Conservation (phyloP, 108 stramenopile species). For the Pelagomonas calceolata region DNA sequence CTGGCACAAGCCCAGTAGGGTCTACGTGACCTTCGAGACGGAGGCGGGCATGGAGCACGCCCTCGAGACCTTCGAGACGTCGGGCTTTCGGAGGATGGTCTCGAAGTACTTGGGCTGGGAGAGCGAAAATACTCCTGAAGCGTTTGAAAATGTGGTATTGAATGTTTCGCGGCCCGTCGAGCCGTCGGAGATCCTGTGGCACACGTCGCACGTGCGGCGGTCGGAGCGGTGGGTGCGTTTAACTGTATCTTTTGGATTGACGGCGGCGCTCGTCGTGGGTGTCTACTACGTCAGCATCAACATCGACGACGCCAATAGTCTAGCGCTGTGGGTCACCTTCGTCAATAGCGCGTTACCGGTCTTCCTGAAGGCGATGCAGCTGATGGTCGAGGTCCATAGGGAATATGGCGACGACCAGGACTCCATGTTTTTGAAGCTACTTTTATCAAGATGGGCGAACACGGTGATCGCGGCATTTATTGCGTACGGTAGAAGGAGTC, state of each 20-base stretch:
- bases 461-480: slow-evolving; percentile 34
- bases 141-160: slow-evolving; percentile 6
- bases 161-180: slow-evolving; percentile 32
- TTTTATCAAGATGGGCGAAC: slow-evolving; percentile 26
- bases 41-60: slow-evolving; percentile 1
- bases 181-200: slow-evolving; percentile 28
- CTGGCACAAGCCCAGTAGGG: not conserved
- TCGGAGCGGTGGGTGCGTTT: slow-evolving; percentile 5
- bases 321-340: slow-evolving; percentile 30
- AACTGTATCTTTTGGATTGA: slow-evolving; percentile 7
- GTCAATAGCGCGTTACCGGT: slow-evolving; percentile 28
- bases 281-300: slow-evolving; percentile 14
- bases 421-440: slow-evolving; percentile 31
- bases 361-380: slow-evolving; percentile 20
- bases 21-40: slow-evolving; percentile 7
- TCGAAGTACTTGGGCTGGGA: not conserved
- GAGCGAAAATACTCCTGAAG: not conserved
- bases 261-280: slow-evolving; percentile 11
- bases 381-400: slow-evolving; percentile 19
- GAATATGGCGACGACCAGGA: slow-evolving; percentile 23
- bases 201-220: slow-evolving; percentile 3
- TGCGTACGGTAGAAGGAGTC: slow-evolving; percentile 8
- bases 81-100: not conserved
- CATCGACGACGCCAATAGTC: slow-evolving; percentile 1
- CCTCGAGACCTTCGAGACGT: not conserved